Evolutionary conservation across 163 green algal genomes (phyloP), one percentile per base, ranked within the genome.

Genomic region (Volvox carteri): DNA sequence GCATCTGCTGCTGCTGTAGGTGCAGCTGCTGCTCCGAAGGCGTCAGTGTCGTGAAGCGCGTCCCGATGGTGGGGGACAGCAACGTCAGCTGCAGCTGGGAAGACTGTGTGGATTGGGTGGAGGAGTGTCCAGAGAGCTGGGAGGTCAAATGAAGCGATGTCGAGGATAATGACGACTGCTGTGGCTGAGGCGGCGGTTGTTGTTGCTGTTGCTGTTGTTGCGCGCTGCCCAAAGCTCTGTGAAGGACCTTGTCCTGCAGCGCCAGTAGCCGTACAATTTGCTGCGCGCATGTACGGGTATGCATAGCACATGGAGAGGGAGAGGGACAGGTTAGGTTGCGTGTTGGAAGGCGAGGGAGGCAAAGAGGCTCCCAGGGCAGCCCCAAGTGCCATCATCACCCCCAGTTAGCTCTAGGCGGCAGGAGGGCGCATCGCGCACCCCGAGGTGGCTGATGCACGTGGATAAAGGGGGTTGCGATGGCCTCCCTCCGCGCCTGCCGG

Each of bases 221-320:
- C 35, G 23, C 25, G 74, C 74, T 52, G 50, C 50, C 48, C 48
- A 52, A 33, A 35, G 75, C 48, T n/a, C 50, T 30, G 75, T 65
- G 16, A 16, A 87, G 80, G 30, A 87, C n/a, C 14, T n/a, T 35
- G 80, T 87, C 80, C 46, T 87, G 80, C 8, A 87, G 65, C 6
- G 80, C 80, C 44, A 87, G 80, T 23, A 87, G 62, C 18, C 80
- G 80, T 1, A 78, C 80, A 41, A 78, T 44, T 33, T 48, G 37
- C 78, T 86, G 58, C 1, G 41, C 8, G 25, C 30, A 14, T 48
- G 33, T 18, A 25, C 8, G 74, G 44, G 14, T 42, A 5, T 25
- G 73, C 30, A 4, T 28, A 81, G 5, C 44, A 23, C 42, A 6
- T 1, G 35, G 44, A 11, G 44, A 35, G 73, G 73, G 33, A 33